Evolutionary conservation across 2,329 filamentous ascomycete genomes (phyloP).

Genomic region (Alternaria gansuensis): DNA sequence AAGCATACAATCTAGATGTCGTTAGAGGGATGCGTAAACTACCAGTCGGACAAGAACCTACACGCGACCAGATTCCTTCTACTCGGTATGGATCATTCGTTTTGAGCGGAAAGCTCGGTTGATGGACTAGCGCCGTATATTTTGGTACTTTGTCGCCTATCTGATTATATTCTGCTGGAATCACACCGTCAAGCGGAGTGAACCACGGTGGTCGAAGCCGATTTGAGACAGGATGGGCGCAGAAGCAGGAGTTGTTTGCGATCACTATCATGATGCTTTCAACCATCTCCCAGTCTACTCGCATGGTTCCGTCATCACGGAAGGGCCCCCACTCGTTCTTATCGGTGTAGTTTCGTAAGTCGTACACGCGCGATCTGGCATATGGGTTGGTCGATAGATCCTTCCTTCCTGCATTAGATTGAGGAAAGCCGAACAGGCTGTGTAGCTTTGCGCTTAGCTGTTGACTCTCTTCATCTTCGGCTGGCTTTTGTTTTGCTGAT

Average conservation of each 20-base stretch:
- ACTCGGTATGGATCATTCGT: constrained; percentile 69
- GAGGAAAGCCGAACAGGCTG: constrained; percentile 71
- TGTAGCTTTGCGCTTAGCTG: constrained; percentile 77
- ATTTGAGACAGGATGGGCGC: constrained; percentile 36
- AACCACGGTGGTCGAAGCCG: constrained; percentile 44
- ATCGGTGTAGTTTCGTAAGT: constrained; percentile 72
- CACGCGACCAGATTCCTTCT: constrained; percentile 73
- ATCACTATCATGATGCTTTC: constrained; percentile 77
- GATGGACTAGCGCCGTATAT: constrained; percentile 26
- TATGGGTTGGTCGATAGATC: constrained; percentile 62
- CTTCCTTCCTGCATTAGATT: constrained; percentile 50
- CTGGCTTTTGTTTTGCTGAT: constrained; percentile 52
- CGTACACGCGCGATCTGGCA: constrained; percentile 76
- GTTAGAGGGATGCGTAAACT: constrained; percentile 22
- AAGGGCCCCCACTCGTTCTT: constrained; percentile 76
- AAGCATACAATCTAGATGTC: constrained; percentile 55
- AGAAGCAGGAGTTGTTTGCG: constrained; percentile 63
- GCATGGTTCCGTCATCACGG: constrained; percentile 66
- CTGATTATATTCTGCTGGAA: constrained; percentile 25
- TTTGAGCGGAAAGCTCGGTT: constrained; percentile 58
- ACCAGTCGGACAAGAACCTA: constrained; percentile 46
- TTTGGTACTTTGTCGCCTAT: constrained; percentile 18
- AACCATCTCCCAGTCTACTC: constrained; percentile 81
- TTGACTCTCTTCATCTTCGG: constrained; percentile 56
- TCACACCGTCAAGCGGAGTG: constrained; percentile 41